Evolutionary conservation across 306 rosid species (phyloP).

Genomic region (Psophocarpus tetragonolobus): DNA sequence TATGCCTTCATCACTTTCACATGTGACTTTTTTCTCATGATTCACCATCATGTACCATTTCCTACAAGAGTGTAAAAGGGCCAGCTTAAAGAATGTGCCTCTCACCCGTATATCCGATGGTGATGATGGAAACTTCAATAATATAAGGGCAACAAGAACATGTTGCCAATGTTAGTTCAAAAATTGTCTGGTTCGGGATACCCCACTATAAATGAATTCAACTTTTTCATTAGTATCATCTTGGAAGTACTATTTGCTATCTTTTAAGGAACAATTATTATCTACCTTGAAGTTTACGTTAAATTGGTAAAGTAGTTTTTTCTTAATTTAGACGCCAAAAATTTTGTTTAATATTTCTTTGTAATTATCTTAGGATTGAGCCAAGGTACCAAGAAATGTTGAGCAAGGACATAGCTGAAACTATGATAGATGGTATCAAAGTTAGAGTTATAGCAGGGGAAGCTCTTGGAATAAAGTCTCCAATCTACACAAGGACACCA

Average conservation of each 20-base stretch:
- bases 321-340: conserved; percentile 24
- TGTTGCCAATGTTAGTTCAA: not conserved
- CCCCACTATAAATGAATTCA: conserved; percentile 13
- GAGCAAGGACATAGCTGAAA: conserved; percentile 78
- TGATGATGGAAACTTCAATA: conserved; percentile 36
- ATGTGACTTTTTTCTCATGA: conserved; percentile 30
- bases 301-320: conserved; percentile 5
- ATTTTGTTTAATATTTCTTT: not conserved
- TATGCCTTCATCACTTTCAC: conserved; percentile 25
- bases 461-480: conserved; percentile 83
- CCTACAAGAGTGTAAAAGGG: conserved; percentile 28
- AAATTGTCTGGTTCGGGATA: not conserved
- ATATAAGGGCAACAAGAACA: conserved; percentile 23
- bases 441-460: conserved; percentile 96
- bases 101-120: conserved; percentile 2
- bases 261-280: not conserved
- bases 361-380: conserved; percentile 62
- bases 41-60: conserved; percentile 48
- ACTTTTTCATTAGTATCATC: conserved; percentile 11
- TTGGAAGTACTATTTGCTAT: not conserved
- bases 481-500: conserved; percentile 86
- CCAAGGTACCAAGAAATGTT: conserved; percentile 87
- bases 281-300: conserved; percentile 12
- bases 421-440: conserved; percentile 64
- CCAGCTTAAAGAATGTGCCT: conserved; percentile 26